Conservation (phyloP, 148 eudicot species). For the Drosera capensis region DNA sequence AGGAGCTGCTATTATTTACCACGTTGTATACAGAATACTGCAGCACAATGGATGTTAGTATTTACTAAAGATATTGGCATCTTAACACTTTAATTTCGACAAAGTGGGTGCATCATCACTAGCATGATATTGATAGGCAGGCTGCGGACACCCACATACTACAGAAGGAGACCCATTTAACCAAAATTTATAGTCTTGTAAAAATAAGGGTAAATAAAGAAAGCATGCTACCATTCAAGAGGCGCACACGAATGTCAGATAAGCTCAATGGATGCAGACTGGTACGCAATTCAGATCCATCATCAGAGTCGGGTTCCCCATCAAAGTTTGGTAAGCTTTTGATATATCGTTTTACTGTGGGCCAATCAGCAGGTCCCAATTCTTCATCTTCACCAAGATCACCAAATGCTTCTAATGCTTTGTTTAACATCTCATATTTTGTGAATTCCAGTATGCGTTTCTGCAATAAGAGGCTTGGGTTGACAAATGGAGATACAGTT, state of each 20-base stretch:
- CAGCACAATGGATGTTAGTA: no score
- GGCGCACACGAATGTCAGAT: conserved; percentile 70
- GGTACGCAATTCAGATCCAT: conserved; percentile 27
- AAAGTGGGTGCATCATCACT: no score
- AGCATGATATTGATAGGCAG: no score
- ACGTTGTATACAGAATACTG: no score
- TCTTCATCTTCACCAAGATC: conserved; percentile 96
- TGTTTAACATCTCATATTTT: conserved; percentile 72
- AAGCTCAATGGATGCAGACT: conserved; percentile 38
- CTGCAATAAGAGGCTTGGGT: conserved; percentile 16
- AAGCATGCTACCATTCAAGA: conserved; percentile 50
- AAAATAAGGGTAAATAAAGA: not conserved
- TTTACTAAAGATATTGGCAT: no score
- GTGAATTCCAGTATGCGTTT: conserved; percentile 78
- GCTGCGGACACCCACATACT: no score
- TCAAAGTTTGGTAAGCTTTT: conserved; percentile 45
- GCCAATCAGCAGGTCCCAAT: conserved; percentile 94
- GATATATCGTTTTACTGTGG: conserved; percentile 67
- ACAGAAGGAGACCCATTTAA: no score
- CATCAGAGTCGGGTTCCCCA: conserved; percentile 62
- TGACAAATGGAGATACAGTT: not conserved
- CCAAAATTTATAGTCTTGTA: no score
- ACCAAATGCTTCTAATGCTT: conserved; percentile 77
- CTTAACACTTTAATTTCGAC: no score
- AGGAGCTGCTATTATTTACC: no score